A percentile compares a stretch with the other conserved stretches of the same genome.
phyloP scores from a whole-genome alignment of 1,284 basidiomycete species.

The Austroboletus niveus region DNA sequence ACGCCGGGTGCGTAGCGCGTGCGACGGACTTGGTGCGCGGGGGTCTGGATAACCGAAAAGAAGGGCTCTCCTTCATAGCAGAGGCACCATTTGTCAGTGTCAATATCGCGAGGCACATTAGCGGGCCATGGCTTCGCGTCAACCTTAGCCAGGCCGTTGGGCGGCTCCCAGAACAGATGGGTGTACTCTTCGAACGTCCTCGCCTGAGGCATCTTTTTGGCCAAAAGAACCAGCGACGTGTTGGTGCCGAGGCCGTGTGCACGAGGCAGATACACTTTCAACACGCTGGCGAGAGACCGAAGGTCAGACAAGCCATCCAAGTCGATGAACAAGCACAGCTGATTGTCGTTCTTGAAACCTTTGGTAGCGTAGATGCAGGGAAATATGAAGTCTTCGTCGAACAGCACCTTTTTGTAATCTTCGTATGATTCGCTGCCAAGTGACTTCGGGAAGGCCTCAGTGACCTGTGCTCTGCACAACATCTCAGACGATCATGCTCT shows the following conservation, averaged over 20 bases:
- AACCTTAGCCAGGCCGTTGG: conserved; percentile 20
- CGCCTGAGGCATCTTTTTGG: conserved; percentile 11
- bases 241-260: conserved; percentile 18
- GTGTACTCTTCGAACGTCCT: conserved; percentile 22
- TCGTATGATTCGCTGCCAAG: conserved; percentile 22
- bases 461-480: conserved; percentile 15
- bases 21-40: conserved; percentile 22
- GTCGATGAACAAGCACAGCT: conserved; percentile 22
- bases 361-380: conserved; percentile 25
- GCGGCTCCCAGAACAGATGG: conserved; percentile 18
- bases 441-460: conserved; percentile 11
- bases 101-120: conserved; percentile 16
- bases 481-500: not conserved
- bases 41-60: conserved; percentile 22
- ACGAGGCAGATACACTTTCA: conserved; percentile 15
- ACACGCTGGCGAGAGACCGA: conserved; percentile 13
- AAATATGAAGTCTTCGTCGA: conserved; percentile 22
- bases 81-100: conserved; percentile 21
- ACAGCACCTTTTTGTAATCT: conserved; percentile 20
- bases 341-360: conserved; percentile 23
- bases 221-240: conserved; percentile 19
- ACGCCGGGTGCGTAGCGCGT: conserved; percentile 19
- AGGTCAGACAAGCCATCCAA: conserved; percentile 24
- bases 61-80: conserved; percentile 23
- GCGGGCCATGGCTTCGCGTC: conserved; percentile 18